Base-by-base conservation (phyloP, 1,284 basidiomycete species). In the Agaricales sp. region DNA sequence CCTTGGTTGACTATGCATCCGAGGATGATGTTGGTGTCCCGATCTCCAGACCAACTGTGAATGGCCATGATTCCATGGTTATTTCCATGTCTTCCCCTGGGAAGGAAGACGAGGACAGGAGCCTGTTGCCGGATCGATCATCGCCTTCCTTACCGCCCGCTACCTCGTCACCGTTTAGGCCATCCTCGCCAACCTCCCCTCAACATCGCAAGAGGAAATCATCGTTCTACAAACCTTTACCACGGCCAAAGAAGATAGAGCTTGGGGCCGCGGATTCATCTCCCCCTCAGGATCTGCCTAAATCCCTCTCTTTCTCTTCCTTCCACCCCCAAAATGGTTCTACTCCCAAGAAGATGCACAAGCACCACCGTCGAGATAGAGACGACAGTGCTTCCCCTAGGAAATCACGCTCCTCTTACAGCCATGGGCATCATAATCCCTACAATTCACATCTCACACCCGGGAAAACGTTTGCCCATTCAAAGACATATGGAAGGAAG, bases 1-100 rank as follows among this genome's bases (percentile, higher is more conserved):
- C 74, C 8, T 69, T 85, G 19, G 64, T 67, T 0, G 68, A 69
- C 51, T 86, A 86, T 57, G 73, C 75, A 20, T 65, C 66, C 19
- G 61, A 65, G 2, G 67, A 69, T 8, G 39, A 41, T 41, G 39
- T 41, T 41, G 39, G 39, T 4, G 39, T 41, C 18, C 8, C 39
- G 4, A 16, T 41, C 8, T 4, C 6, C 4, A 41, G 39, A 41
- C n/a, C 39, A 16, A 16, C 8, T 11, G 6, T 18, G 8, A 41
- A 20, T 20, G 19, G 8, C 39, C 4, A 41, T 6, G 39, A 41
- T 16, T 18, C 39, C 39, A 8, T 41, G 8, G 39, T 16, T 16
- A 18, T 8, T 6, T 20, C 16, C 16, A 8, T 20, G 26, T 30
- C 26, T 6, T 30, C 26, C 26, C 26, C 26, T 30, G 26, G 14